Base-by-base conservation (phyloP, 352 stramenopile genomes). In the Globisporangium irregulare region DNA sequence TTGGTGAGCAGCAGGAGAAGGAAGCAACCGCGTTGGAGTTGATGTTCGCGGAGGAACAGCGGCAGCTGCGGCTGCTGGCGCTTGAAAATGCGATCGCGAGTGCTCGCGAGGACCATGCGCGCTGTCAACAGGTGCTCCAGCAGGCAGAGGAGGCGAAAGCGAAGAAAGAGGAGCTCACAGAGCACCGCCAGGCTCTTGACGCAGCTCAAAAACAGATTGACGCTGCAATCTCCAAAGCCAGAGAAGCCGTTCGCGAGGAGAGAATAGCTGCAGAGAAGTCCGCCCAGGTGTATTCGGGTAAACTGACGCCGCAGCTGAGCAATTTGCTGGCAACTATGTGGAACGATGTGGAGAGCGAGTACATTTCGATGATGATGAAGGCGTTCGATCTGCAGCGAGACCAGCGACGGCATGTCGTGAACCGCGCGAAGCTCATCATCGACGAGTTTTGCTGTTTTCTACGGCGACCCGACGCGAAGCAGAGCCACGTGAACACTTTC, bases 141-240 rank as follows among this genome's bases (percentile, higher is more conserved):
- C 79, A 88, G 51, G 86, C 75, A 6, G 86, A 93, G 73, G 83
- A 92, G 51, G 73, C 78, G 15, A 94, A 91, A 59, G 80, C 78
- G 25, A 94, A 94, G 65, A 94, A 94, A 67, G 86, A 94, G 36
- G 84, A 94, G 41, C 55, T 89, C 41, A 58, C 73, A 0, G 84
- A 89, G 51, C 67, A 88, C n/a, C 75, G 77, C 8, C 64, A 70
- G 12, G 75, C 70, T 6, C n/a, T 84, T 34, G 77, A 87, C 4
- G 64, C 69, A 22, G 73, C 70, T 5, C 71, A 79, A n/a, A 75
- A 72, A 48, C 73, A 71, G 3, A 36, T 80, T 9, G 80, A 90
- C 20, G 62, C 50, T 24, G 71, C 75, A 5, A 67, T 74, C 15
- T 22, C 10, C 4, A 54, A 55, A 34, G 72, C 66, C 6, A 68